phyloP scores from a whole-genome alignment of 495 filamentous ascomycete species.

The Arthonia radiata region DNA sequence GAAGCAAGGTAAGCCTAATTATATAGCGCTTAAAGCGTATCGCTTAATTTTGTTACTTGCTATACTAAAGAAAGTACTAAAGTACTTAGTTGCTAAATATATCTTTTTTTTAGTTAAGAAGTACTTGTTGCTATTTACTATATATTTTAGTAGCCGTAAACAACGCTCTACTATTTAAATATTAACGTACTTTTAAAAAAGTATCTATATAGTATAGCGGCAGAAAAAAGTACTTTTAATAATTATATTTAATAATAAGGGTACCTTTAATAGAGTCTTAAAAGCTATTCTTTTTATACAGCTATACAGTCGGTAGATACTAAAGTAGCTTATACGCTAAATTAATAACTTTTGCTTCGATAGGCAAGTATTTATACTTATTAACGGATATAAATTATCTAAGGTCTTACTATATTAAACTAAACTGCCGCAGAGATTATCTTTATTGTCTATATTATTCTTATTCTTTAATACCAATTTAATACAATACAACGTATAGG shows the following conservation, averaged over 20 bases:
- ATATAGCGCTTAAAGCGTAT: too few relatives aligned
- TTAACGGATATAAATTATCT: conserved; percentile 5
- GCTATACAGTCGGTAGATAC: too few relatives aligned
- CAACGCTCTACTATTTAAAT: conserved; percentile 6
- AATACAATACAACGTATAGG: conserved; percentile 3
- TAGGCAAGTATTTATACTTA: background rate
- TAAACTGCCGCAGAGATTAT: conserved; percentile 10
- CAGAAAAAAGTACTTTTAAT: too few relatives aligned
- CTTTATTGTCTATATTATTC: conserved; percentile 10
- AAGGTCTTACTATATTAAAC: conserved; percentile 3
- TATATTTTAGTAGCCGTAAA: conserved; percentile 10
- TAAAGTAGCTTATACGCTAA: too few relatives aligned
- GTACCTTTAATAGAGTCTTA: too few relatives aligned
- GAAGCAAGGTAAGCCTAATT: too few relatives aligned
- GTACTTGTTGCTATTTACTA: conserved; percentile 6
- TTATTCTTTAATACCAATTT: conserved; percentile 13
- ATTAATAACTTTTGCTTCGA: too few relatives aligned
- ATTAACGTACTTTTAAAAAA: conserved; percentile 4
- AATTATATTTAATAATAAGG: too few relatives aligned
- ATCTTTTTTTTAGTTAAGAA: conserved; percentile 6
- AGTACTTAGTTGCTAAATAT: background rate
- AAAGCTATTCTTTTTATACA: too few relatives aligned
- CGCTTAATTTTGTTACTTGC: conserved; percentile 5
- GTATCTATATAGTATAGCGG: too few relatives aligned
- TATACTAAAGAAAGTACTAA: conserved; percentile 4